Conservation (phyloP, 2,329 filamentous ascomycete species). For the Alternaria arbusti region DNA sequence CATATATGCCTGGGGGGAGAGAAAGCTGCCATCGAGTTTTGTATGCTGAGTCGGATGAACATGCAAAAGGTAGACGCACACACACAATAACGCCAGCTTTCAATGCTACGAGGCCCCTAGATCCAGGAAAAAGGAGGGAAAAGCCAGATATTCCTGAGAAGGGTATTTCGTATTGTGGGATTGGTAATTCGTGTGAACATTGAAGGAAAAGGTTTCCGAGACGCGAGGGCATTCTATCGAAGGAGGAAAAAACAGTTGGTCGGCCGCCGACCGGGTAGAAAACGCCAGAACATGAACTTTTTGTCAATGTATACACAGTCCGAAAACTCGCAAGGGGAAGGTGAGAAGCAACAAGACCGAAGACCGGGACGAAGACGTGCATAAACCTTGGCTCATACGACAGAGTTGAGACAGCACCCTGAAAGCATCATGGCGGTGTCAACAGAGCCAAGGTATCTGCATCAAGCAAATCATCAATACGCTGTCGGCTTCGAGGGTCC, state of each 20-base stretch:
- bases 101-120: slow-evolving; percentile 31
- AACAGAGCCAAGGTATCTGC: slow-evolving; percentile 59
- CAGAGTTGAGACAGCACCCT: background rate
- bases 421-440: slow-evolving; percentile 43
- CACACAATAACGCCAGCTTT: slow-evolving; percentile 37
- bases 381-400: background rate
- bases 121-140: slow-evolving; percentile 19
- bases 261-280: slow-evolving; percentile 29
- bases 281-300: slow-evolving; percentile 45
- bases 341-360: slow-evolving; percentile 28
- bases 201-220: slow-evolving; percentile 14
- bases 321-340: slow-evolving; percentile 20
- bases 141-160: slow-evolving; percentile 19
- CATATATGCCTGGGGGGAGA: slow-evolving; percentile 37
- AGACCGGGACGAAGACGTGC: background rate
- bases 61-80: slow-evolving; percentile 31
- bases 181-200: slow-evolving; percentile 33
- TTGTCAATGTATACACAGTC: slow-evolving; percentile 33
- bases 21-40: slow-evolving; percentile 10
- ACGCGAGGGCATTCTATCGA: slow-evolving; percentile 24
- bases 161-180: slow-evolving; percentile 33
- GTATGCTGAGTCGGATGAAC: slow-evolving; percentile 19
- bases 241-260: slow-evolving; percentile 20
- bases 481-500: slow-evolving; percentile 64
- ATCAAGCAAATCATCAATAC: slow-evolving; percentile 60